Conservation (phyloP, 1,139 yeast species). For the Torulaspora globosa region DNA sequence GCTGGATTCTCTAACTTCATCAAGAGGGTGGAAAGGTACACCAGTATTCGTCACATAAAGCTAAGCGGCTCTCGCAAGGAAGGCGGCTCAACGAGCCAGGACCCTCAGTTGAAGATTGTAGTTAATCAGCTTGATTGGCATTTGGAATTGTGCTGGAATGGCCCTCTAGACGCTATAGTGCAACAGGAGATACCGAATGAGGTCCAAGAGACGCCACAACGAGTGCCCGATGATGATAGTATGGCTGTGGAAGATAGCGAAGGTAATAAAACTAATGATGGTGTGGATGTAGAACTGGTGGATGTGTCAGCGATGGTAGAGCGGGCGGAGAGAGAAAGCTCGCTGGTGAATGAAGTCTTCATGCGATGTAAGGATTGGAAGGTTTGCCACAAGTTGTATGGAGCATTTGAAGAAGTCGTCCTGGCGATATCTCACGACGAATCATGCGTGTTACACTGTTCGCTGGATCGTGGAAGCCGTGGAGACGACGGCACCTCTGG, state of each 20-base stretch:
- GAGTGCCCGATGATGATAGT: slow-evolving; percentile 15
- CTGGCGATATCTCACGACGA: slow-evolving; percentile 35
- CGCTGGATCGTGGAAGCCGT: slow-evolving; percentile 29
- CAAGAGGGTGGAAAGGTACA: slow-evolving; percentile 33
- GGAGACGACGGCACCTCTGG: slow-evolving; percentile 22
- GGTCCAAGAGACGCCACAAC: slow-evolving; percentile 7
- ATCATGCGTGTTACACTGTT: slow-evolving; percentile 36
- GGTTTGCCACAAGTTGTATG: slow-evolving; percentile 33
- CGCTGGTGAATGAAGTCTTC: slow-evolving; percentile 26
- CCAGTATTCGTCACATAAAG: slow-evolving; percentile 28
- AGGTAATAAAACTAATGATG: slow-evolving; percentile 6
- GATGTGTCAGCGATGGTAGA: slow-evolving; percentile 26
- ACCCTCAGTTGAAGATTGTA: slow-evolving; percentile 23
- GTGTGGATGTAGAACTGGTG: slow-evolving; percentile 12
- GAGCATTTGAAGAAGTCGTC: slow-evolving; percentile 34
- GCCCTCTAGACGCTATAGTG: slow-evolving; percentile 25
- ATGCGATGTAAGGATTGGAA: slow-evolving; percentile 35
- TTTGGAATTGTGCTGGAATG: slow-evolving; percentile 36
- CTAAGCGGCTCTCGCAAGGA: slow-evolving; percentile 21
- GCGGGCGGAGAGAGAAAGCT: slow-evolving; percentile 23
- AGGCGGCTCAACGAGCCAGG: slow-evolving; percentile 8
- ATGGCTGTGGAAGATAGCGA: slow-evolving; percentile 25
- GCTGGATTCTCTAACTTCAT: slow-evolving; percentile 31
- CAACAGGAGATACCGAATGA: slow-evolving; percentile 5
- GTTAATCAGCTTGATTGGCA: slow-evolving; percentile 36